Conservation (phyloP, 2,329 filamentous ascomycete species). For the Amauroascus verrucosus region DNA sequence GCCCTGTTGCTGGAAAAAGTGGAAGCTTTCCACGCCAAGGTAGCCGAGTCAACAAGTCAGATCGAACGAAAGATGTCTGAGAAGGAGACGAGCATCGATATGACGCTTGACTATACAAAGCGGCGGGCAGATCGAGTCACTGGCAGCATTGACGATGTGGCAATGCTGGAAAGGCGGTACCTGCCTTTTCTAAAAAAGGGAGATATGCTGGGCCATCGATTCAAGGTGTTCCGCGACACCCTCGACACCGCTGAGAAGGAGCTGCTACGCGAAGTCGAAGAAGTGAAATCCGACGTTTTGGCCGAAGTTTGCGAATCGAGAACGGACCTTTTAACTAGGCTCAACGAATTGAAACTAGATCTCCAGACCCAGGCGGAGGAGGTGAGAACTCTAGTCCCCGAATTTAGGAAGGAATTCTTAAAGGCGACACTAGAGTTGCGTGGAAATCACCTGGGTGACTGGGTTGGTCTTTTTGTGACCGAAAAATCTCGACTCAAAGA, state of each 20-base stretch:
- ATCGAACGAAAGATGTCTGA: background rate
- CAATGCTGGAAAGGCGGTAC: background rate
- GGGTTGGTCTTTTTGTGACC: background rate
- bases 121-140: background rate
- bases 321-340: background rate
- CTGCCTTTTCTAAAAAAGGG: conserved; percentile 1
- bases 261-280: background rate
- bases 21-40: background rate
- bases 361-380: background rate
- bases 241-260: background rate
- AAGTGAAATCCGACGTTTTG: background rate
- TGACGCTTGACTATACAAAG: background rate
- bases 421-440: background rate
- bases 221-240: background rate
- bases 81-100: background rate
- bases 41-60: background rate
- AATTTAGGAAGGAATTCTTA: background rate
- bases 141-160: background rate
- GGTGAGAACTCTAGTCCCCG: background rate
- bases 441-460: background rate
- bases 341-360: background rate
- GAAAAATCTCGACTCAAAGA: conserved; percentile 1
- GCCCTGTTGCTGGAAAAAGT: background rate
- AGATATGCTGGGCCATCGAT: background rate
- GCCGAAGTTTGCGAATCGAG: background rate